Conservation (phyloP, 2,329 filamentous ascomycete genomes). For the Keithomyces neogunnii region DNA sequence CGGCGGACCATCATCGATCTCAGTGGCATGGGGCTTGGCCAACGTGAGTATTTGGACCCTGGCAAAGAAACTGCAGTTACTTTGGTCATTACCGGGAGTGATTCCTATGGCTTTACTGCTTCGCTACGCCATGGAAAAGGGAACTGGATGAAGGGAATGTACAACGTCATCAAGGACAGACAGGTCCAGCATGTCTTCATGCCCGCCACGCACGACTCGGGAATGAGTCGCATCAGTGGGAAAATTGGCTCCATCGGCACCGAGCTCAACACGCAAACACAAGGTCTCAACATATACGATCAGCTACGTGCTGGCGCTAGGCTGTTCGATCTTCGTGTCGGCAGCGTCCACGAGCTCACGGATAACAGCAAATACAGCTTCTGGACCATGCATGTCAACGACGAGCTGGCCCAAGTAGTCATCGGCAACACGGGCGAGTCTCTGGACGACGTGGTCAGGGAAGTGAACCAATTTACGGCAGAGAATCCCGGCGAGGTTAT, state of each 20-base stretch:
- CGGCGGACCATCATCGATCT: constrained; percentile 20
- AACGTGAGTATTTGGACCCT: constrained; percentile 24
- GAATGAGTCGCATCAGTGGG: constrained; percentile 34
- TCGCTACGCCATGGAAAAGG: constrained; percentile 19
- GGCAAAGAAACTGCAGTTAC: constrained; percentile 21
- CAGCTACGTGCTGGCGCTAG: constrained; percentile 37
- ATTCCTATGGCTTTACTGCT: constrained; percentile 21
- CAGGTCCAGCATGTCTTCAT: constrained; percentile 36
- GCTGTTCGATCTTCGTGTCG: constrained; percentile 39
- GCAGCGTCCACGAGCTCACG: constrained; percentile 15
- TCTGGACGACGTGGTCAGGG: constrained; percentile 31
- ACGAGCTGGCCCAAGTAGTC: constrained; percentile 23
- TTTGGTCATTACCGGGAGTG: constrained; percentile 26
- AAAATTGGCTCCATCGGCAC: constrained; percentile 26
- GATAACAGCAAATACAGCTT: constrained; percentile 20
- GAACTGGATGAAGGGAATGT: constrained; percentile 25
- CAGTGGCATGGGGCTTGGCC: constrained; percentile 22
- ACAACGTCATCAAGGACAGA: constrained; percentile 25
- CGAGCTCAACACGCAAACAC: constrained; percentile 34
- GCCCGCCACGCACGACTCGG: constrained; percentile 39
- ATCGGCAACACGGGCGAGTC: constrained; percentile 37
- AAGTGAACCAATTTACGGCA: constrained; percentile 36
- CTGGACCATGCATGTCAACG: constrained; percentile 33
- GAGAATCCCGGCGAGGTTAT: constrained; percentile 35
- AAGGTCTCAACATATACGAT: constrained; percentile 33